A percentile compares a stretch with the other conserved stretches of the same genome.
These are phyloP conservation scores for Cokeromyces recurvatus DNA, from an alignment of 371 early-diverging fungal genomes.

Conservation along the genomic window DNA sequence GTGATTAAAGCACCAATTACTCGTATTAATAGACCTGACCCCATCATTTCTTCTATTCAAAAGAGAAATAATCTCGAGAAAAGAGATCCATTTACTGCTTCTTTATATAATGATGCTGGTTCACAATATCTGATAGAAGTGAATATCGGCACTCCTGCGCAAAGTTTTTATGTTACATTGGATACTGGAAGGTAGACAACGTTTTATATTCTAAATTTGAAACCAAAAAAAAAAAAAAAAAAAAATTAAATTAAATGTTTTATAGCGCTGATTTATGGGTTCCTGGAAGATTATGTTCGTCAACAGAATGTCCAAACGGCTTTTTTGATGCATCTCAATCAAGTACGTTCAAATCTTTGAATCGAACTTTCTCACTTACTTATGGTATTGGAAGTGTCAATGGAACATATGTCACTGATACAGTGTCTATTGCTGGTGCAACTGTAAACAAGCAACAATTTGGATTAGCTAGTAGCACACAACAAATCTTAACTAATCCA, in stretches of 20 bases:
- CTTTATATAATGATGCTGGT: conserved; percentile 34
- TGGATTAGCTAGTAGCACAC: conserved; percentile 29
- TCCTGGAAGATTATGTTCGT: conserved; percentile 32
- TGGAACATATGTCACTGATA: conserved; percentile 40
- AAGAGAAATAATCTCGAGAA: conserved; percentile 4
- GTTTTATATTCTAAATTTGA: too few relatives aligned
- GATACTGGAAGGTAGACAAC: conserved; percentile 54
- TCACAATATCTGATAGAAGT: conserved; percentile 33
- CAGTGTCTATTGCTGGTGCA: conserved; percentile 29
- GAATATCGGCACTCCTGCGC: conserved; percentile 35
- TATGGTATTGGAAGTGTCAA: conserved; percentile 44
- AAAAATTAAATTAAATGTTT: not conserved
- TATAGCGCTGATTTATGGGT: conserved; percentile 46
- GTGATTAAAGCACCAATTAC: conserved; percentile 12
- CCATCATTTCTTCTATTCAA: conserved; percentile 10
- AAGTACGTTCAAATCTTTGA: conserved; percentile 22
- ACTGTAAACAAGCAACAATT: conserved; percentile 35
- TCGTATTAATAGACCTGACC: conserved; percentile 8
- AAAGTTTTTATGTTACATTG: conserved; percentile 35
- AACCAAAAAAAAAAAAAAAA: not conserved
- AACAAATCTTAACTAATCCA: conserved; percentile 30
- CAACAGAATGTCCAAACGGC: conserved; percentile 30
- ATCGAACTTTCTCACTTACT: conserved; percentile 14
- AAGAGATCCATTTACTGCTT: conserved; percentile 11
- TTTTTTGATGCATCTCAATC: conserved; percentile 23